Base-by-base conservation (phyloP, 441 rosid species). In the Pelargonium myrrhifolium region DNA sequence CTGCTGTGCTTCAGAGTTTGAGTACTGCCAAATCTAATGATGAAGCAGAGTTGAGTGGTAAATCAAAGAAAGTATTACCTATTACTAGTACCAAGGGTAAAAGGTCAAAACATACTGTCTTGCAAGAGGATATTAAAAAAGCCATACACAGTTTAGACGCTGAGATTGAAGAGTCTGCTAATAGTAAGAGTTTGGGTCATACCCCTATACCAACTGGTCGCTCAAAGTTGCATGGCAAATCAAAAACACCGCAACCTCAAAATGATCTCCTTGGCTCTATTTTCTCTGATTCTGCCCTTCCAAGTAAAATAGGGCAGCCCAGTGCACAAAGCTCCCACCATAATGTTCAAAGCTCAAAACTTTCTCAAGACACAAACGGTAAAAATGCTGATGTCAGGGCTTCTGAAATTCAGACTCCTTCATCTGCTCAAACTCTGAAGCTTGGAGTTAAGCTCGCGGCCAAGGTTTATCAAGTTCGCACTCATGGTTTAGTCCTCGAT, bases 401-500 rank as follows among this genome's bases (percentile, higher is more conserved):
- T 55, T 17, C 73, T 64, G 71, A 71, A 66, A 76, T 37, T 17
- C 72, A 69, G 72, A 66, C 72, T 66, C 71, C 81, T 14, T 3
- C 75, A 61, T 80, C 70, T 62, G 75, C 87, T 22, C 73, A 75
- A 69, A 83, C 66, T 12, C 77, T 92, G 83, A 88, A 87, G 80
- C 65, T 92, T 64, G 98, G 92, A 76, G 78, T 83, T 60, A 81
- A 83, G 79, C 75, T 82, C 65, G 67, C 73, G 8, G 96, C 97
- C 47, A 86, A 83, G 78, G 85, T 92, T 43, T 65, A 74, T 72
- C 85, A 89, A 82, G 73, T 90, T 73, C 92, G 96, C 51, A 55
- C 84, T 0, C 89, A 49, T 68, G 99, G 99, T 66, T 77, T 94
- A 64, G 96, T 89, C 77, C 97, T 89, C 79, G 97, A 94, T 70